Evolutionary conservation across 2,329 filamentous ascomycete genomes (phyloP), one percentile per base, ranked within the genome.

Genomic region (Raffaelea albimanens): DNA sequence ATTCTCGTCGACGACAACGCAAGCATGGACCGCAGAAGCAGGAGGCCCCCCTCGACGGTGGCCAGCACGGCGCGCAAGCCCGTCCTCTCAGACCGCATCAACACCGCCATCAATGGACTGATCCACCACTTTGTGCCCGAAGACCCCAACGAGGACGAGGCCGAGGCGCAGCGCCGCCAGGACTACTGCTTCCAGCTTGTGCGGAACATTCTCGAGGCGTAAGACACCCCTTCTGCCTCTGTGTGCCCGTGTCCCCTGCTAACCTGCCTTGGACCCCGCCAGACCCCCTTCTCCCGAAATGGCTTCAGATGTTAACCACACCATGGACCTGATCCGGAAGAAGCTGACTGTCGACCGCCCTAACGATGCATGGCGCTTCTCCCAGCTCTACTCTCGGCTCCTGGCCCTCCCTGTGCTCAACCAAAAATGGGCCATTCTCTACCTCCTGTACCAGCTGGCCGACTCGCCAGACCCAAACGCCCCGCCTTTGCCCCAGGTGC

Each of bases 351-450:
- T 85, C 57, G 84, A 83, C 56, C 87, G 88, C 59, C 78, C 78
- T 41, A 85, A 77, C 53, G 85, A 90, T 64, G 88, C 90, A 3
- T 73, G 91, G 19, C 79, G 83, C 52, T 95, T 96, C 66, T 85
- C 88, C 21, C 94, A 95, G 60, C 76, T 98, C 23, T 95, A 96
- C 66, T 88, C 87, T 31, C 79, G 88, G 48, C 76, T 98, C 18
- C 73, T 96, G 22, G 86, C 87, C n/a, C 81, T 96, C 55, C 90
- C 90, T 0, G 90, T 97, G 5, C 75, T 98, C 40, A 85, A 87
- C 58, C 86, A 95, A 65, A 98, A 98, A 75, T 97, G 90, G 89
- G 88, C 86, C 3, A 96, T 98, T 55, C 73, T 98, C 19, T 94
- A 94, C 62, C 80, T 98, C 39, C 77, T 98, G 39, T 85, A 93